phyloP scores from a whole-genome alignment of 805 yeast species.

The Kuraishia capsulata region DNA sequence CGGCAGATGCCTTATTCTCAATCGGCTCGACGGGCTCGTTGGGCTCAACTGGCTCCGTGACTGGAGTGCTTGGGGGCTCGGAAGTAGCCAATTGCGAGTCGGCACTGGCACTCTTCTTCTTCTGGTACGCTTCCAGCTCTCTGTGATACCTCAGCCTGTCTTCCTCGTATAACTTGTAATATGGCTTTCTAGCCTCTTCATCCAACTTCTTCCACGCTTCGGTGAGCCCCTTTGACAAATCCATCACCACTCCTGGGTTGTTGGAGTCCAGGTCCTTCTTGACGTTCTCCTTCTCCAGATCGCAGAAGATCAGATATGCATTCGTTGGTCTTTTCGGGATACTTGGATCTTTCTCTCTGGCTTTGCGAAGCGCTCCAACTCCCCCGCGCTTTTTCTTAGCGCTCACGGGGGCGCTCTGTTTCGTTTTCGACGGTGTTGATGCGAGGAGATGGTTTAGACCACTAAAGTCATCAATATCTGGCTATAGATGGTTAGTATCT shows the following conservation, averaged over 20 bases:
- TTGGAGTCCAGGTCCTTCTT: slow-evolving; percentile 46
- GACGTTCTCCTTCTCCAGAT: slow-evolving; percentile 68
- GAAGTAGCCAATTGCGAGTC: slow-evolving; percentile 4
- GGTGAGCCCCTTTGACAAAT: slow-evolving; percentile 69
- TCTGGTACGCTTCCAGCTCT: slow-evolving; percentile 47
- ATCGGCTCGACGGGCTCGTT: not conserved
- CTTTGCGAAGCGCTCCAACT: slow-evolving; percentile 16
- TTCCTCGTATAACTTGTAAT: slow-evolving; percentile 64
- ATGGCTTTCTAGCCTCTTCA: slow-evolving; percentile 64
- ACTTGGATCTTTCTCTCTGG: slow-evolving; percentile 57
- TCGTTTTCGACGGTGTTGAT: slow-evolving; percentile 12
- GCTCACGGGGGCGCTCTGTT: slow-evolving; percentile 5
- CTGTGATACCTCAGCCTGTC: slow-evolving; percentile 67
- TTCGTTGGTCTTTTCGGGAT: slow-evolving; percentile 86
- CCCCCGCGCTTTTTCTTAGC: slow-evolving; percentile 21
- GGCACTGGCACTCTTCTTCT: slow-evolving; percentile 7
- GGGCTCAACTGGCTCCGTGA: not conserved
- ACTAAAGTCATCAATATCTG: slow-evolving; percentile 1
- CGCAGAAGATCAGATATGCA: slow-evolving; percentile 84
- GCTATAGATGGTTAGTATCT: not conserved
- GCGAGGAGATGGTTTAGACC: slow-evolving; percentile 17
- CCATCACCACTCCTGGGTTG: slow-evolving; percentile 43
- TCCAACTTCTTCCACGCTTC: slow-evolving; percentile 78
- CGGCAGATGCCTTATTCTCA: too few species aligned
- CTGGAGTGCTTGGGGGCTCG: not conserved